These are phyloP conservation scores for Populus pruinosa DNA, from an alignment of 345 rosid genomes.

Conservation along the genomic window DNA sequence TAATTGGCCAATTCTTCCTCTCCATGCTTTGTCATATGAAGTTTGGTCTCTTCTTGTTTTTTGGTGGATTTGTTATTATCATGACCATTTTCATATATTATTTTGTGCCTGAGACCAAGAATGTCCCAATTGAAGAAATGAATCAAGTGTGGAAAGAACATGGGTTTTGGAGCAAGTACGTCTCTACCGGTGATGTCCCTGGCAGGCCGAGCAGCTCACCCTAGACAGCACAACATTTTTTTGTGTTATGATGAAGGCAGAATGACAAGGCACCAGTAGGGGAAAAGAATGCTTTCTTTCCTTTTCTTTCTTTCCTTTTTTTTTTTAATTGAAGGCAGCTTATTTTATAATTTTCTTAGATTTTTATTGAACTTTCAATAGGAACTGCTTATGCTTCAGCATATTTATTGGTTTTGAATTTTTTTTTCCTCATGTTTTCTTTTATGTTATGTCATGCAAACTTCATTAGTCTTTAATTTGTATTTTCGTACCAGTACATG, in stretches of 20 bases:
- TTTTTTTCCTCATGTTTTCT: no score
- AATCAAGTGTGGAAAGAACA: conserved; percentile 45
- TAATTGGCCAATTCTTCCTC: conserved; percentile 48
- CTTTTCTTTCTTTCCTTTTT: rapidly evolving
- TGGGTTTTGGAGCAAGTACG: conserved; percentile 44
- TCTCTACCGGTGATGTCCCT: conserved; percentile 32
- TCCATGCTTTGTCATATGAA: conserved; percentile 55
- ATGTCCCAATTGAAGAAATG: conserved; percentile 51
- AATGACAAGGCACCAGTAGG: no score
- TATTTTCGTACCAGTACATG: no score
- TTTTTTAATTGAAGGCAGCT: no score
- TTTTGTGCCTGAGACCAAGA: conserved; percentile 47
- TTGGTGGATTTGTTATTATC: conserved; percentile 29
- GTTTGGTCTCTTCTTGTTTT: conserved; percentile 54
- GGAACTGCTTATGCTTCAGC: no score
- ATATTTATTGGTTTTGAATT: no score
- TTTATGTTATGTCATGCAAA: no score
- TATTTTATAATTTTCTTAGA: no score
- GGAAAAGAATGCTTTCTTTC: no score
- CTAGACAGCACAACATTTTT: neutral
- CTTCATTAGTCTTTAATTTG: no score
- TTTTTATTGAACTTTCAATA: no score
- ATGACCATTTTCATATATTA: conserved; percentile 44
- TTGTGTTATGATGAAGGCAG: no score
- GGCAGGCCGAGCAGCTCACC: neutral